Evolutionary conservation across 2,329 filamentous ascomycete species (phyloP).

Genomic region (Colletotrichum siamense): DNA sequence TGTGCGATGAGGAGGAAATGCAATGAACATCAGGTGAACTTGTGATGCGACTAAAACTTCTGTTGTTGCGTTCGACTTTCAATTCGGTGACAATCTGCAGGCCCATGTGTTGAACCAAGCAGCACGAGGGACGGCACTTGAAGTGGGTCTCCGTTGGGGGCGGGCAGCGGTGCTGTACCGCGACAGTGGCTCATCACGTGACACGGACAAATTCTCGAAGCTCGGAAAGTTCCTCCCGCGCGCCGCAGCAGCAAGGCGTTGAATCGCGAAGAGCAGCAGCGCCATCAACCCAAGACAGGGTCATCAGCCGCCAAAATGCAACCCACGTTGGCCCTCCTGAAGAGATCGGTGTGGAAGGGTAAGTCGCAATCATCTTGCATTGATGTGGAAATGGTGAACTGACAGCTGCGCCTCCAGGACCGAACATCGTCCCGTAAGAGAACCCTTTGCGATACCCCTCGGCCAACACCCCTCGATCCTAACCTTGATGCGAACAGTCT

Average conservation of each 20-base stretch:
- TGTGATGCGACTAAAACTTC: neutral
- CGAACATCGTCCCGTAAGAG: conserved; percentile 60
- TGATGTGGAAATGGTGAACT: neutral
- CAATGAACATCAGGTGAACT: neutral
- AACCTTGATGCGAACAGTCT: conserved; percentile 45
- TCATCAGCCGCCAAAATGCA: conserved; percentile 58
- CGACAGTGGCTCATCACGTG: neutral
- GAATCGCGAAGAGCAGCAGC: neutral
- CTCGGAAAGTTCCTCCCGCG: conserved; percentile 19
- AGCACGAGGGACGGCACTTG: neutral
- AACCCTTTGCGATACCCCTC: neutral
- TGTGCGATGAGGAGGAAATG: neutral
- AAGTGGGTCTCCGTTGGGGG: neutral
- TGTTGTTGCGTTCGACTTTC: neutral
- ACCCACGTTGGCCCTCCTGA: conserved; percentile 70
- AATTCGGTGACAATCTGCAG: neutral
- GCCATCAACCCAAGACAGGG: neutral
- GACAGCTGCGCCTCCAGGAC: conserved; percentile 39
- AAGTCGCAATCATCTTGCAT: conserved; percentile 26
- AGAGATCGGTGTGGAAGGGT: conserved; percentile 92
- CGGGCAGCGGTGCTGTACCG: neutral
- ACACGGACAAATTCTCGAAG: conserved; percentile 6
- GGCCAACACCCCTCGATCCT: conserved; percentile 28
- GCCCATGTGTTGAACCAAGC: neutral
- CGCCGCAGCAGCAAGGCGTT: neutral